A percentile compares a stretch with the other conserved stretches of the same genome.
Conservation (phyloP, 495 filamentous ascomycete species). For the Thozetella sp. region DNA sequence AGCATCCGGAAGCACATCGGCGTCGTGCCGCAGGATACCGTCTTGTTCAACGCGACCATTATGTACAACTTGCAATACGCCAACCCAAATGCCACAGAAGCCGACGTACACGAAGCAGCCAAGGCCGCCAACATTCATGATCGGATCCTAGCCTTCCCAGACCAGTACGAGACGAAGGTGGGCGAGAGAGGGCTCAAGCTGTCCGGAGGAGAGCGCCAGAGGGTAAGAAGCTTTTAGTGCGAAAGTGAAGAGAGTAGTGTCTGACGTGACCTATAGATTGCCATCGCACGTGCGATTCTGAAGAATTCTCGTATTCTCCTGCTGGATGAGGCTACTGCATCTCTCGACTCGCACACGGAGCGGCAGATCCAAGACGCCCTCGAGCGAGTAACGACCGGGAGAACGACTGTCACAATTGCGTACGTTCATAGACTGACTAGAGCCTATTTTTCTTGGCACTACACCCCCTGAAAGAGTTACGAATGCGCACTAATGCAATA, state of each 20-base stretch:
- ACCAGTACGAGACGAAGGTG: slow-evolving; percentile 89
- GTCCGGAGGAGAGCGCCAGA: slow-evolving; percentile 95
- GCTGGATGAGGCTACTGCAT: slow-evolving; percentile 94
- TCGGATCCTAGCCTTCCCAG: slow-evolving; percentile 90
- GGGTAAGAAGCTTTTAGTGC: slow-evolving; percentile 51
- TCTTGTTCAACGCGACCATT: slow-evolving; percentile 93
- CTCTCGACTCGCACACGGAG: slow-evolving; percentile 93
- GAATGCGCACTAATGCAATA: slow-evolving; percentile 6
- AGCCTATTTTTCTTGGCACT: neutral
- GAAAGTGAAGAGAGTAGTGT: neutral
- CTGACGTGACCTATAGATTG: slow-evolving; percentile 24
- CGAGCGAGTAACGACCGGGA: neutral
- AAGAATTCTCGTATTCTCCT: slow-evolving; percentile 97
- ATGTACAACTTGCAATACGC: slow-evolving; percentile 98
- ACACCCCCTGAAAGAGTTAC: neutral
- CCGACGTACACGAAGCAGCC: slow-evolving; percentile 88
- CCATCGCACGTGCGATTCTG: slow-evolving; percentile 93
- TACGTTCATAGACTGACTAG: slow-evolving; percentile 28
- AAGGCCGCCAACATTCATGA: slow-evolving; percentile 94
- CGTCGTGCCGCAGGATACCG: slow-evolving; percentile 95
- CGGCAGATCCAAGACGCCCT: slow-evolving; percentile 87
- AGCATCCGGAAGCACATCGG: slow-evolving; percentile 89
- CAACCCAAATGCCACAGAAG: slow-evolving; percentile 81
- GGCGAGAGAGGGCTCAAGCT: slow-evolving; percentile 92
- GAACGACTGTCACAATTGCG: slow-evolving; percentile 74